Base-by-base conservation (phyloP, 1,284 basidiomycete species). In the Omphalotus olearius region DNA sequence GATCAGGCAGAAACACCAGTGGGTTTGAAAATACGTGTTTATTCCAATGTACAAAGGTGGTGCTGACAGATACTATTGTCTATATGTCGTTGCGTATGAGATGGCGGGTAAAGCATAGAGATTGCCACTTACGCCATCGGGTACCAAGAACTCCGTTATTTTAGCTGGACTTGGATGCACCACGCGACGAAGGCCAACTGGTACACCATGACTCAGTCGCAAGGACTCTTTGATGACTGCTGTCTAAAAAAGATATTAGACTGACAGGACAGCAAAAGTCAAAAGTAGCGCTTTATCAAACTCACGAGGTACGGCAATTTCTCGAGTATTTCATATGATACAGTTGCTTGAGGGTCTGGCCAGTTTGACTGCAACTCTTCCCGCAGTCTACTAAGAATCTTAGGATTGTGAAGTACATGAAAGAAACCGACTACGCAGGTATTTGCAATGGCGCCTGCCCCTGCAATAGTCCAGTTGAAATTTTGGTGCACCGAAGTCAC, bases 1-100 rank as follows among this genome's bases (percentile, higher is more conserved):
- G 56, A 25, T 67, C 66, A 2, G 67, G 66, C 17, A 54, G 50
- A 54, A 69, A 69, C 0, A 54, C 52, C 10, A 59, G 50, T 0
- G 67, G 63, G 10, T 64, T 61, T 16, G 55, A 51, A 50, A 62
- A 63, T 14, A 64, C 18, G 3, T 53, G 45, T 3, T 56, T 45
- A 46, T 60, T 59, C 35, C 56, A 40, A 35, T 60, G 60, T 11
- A 66, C 58, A 23, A 60, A 62, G 1, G 52, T 45, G 10, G 50
- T 17, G 35, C 59, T 58, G 23, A 61, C 57, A 36, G 57, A 56
- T 11, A 66, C 62, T 6, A 59, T 54, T 0, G 63, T 59, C 62
- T 65, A 26, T 3, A 42, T n/a, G n/a, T 44, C 18, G 11, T 6
- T 38, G 11, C 33, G 20, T 2, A 18, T 11, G 14, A 28, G 23